Percentiles rank a stretch among this genome's conserved stretches.
These are phyloP conservation scores for Tagetes patula DNA, from an alignment of 129 eudicot species.

Conservation along the genomic window DNA sequence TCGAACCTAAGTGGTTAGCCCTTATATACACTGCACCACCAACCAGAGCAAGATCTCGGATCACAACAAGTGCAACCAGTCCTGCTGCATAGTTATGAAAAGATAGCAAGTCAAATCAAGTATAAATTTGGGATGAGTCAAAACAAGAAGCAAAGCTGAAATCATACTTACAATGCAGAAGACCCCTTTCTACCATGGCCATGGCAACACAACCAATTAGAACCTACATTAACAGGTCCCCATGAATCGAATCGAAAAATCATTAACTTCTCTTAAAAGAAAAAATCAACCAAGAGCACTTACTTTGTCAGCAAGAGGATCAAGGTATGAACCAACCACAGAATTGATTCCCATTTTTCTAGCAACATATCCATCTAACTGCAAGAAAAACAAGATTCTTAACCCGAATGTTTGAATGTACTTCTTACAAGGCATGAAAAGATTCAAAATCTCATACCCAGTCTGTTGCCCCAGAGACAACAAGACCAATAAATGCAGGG, in stretches of 20 bases:
- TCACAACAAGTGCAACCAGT: conserved; percentile 78
- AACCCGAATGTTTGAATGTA: not conserved
- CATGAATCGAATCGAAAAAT: not conserved
- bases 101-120: not conserved
- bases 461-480: conserved; percentile 87
- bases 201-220: conserved; percentile 85
- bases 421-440: conserved; percentile 11
- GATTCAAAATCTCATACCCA: conserved; percentile 54
- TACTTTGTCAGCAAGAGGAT: conserved; percentile 99
- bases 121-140: not conserved
- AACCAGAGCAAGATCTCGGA: conserved; percentile 84
- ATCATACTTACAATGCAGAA: conserved; percentile 72
- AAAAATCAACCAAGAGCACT: conserved; percentile 14
- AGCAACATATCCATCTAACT: conserved; percentile 96
- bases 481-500: conserved; percentile 84
- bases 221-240: conserved; percentile 52
- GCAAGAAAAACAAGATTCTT: conserved; percentile 26
- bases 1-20: conserved; percentile 67
- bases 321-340: conserved; percentile 98
- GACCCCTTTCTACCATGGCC: conserved; percentile 90
- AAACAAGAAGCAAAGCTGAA: conserved; percentile 9
- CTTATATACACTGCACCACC: conserved; percentile 92
- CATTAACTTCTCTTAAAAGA: not conserved
- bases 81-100: conserved; percentile 67
- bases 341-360: conserved; percentile 93